Evolutionary conservation across 306 rosid species (phyloP).

Genomic region (Acmispon strigosus): DNA sequence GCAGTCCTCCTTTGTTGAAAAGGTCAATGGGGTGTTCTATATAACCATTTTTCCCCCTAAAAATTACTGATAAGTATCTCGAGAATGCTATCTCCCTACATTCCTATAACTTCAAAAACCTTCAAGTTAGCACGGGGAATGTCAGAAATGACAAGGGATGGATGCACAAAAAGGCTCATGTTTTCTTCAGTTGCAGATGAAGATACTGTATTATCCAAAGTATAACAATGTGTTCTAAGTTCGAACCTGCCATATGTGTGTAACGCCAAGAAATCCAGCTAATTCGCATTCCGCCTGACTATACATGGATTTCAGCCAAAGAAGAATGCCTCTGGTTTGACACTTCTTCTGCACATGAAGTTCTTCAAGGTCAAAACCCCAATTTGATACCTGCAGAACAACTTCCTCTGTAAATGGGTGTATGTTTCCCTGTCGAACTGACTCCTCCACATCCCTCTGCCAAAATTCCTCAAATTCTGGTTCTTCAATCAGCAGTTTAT

Average conservation of each 20-base stretch:
- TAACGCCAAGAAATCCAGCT: slow-evolving; percentile 71
- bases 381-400: slow-evolving; percentile 61
- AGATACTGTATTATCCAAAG: not conserved
- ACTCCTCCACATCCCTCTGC: slow-evolving; percentile 75
- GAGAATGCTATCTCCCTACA: not conserved
- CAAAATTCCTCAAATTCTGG: slow-evolving; percentile 48
- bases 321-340: slow-evolving; percentile 51
- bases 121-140: not conserved
- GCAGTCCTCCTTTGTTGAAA: no score
- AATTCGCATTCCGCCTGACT: slow-evolving; percentile 66
- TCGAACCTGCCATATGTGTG: slow-evolving; percentile 87
- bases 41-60: no score
- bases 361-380: slow-evolving; percentile 70
- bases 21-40: no score
- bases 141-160: not conserved
- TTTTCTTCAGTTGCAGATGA: not conserved
- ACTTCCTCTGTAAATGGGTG: slow-evolving; percentile 76
- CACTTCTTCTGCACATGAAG: slow-evolving; percentile 70
- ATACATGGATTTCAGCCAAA: slow-evolving; percentile 70
- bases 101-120: not conserved
- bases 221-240: slow-evolving; percentile 18
- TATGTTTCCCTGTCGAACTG: slow-evolving; percentile 54
- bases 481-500: slow-evolving; percentile 53
- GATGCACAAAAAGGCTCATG: not conserved
- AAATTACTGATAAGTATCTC: not conserved